Conservation (phyloP, 345 rosid genomes). For the Camelina laxa region DNA sequence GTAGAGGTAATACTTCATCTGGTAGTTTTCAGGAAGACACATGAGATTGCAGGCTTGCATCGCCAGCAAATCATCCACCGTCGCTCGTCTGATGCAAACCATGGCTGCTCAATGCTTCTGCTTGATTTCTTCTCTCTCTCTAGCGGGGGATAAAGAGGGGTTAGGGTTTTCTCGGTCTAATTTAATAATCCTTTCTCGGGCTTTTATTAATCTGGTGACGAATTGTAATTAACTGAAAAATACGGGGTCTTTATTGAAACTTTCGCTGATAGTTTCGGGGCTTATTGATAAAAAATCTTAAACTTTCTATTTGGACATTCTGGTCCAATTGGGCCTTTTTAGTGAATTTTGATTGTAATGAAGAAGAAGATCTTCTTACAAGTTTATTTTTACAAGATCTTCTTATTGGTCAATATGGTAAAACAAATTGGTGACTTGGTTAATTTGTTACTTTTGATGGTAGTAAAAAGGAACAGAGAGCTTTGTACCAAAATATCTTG, state of each 20-base stretch:
- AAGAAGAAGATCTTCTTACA: too few relatives aligned
- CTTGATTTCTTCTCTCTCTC: background rate
- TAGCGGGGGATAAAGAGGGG: conserved; percentile 19
- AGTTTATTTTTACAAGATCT: too few relatives aligned
- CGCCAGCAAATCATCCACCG: conserved; percentile 88
- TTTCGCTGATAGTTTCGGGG: conserved; percentile 17
- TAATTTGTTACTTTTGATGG: too few relatives aligned
- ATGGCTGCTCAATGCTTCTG: conserved; percentile 35
- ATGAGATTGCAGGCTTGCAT: conserved; percentile 97
- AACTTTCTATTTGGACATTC: background rate
- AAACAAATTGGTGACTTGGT: too few relatives aligned
- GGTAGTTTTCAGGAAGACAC: conserved; percentile 98
- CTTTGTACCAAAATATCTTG: too few relatives aligned
- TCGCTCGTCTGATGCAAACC: conserved; percentile 99
- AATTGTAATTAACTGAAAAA: background rate
- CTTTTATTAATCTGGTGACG: conserved; percentile 13
- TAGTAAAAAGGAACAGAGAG: too few relatives aligned
- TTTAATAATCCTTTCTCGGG: background rate
- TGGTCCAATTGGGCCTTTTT: background rate
- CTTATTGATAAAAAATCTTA: background rate
- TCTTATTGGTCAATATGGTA: too few relatives aligned
- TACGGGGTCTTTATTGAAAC: background rate
- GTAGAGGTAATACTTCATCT: conserved; percentile 97
- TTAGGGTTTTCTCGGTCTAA: conserved; percentile 38
- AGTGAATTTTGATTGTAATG: background rate